Evolutionary conservation across 495 filamentous ascomycete genomes (phyloP).

Genomic region (Xylaria curta): DNA sequence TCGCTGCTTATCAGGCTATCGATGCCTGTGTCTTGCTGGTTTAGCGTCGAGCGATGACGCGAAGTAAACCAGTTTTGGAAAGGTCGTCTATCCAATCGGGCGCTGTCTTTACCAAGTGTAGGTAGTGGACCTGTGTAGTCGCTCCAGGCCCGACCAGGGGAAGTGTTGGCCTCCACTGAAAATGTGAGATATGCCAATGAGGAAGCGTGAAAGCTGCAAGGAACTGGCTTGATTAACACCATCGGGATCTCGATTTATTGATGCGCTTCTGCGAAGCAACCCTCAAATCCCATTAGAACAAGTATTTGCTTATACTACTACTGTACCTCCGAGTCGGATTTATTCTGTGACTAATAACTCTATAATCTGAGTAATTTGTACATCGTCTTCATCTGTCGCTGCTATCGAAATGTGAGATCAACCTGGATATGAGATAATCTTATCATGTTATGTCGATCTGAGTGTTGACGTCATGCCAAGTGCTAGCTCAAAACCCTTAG

Average conservation of each 20-base stretch:
- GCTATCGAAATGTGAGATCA: background rate
- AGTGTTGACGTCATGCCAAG: constrained; percentile 4
- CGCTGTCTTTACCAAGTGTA: constrained; percentile 11
- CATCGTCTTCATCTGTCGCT: background rate
- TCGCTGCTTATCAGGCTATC: background rate
- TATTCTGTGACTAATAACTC: background rate
- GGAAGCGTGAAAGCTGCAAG: background rate
- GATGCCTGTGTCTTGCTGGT: background rate
- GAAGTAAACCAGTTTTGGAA: constrained; percentile 19
- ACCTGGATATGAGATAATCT: background rate
- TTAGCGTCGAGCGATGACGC: constrained; percentile 24
- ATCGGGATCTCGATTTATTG: constrained; percentile 24
- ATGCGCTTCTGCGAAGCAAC: constrained; percentile 16
- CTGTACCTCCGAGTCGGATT: background rate
- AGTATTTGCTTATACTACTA: background rate
- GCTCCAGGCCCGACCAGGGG: constrained; percentile 4
- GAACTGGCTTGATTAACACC: constrained; percentile 2
- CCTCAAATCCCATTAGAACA: constrained; percentile 13
- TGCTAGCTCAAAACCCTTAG: background rate
- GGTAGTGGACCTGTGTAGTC: background rate
- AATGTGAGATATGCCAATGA: constrained; percentile 12
- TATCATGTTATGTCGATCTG: background rate
- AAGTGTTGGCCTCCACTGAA: background rate
- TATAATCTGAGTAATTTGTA: background rate
- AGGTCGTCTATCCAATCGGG: constrained; percentile 17